Evolutionary conservation across 768 basidiomycete genomes (phyloP).

Genomic region (Suillus ampliporus): DNA sequence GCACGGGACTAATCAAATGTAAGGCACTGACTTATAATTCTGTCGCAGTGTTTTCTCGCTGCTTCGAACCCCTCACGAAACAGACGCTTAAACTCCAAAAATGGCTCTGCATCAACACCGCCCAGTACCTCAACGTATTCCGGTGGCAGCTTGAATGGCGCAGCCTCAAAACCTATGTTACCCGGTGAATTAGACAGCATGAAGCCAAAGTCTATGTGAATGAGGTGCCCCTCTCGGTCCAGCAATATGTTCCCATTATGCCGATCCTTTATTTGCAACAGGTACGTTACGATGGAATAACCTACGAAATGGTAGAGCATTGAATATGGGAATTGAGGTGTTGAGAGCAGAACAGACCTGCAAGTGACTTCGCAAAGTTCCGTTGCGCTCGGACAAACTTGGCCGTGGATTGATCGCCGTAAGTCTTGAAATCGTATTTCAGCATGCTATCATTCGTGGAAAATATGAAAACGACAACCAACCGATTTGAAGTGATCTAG

Average conservation of each 20-base stretch:
- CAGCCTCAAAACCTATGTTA: slow-evolving; percentile 98
- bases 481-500: slow-evolving; percentile 92
- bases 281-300: slow-evolving; percentile 94
- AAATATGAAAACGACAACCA: slow-evolving; percentile 11
- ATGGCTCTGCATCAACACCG: slow-evolving; percentile 76
- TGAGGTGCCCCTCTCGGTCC: slow-evolving; percentile 92
- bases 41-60: slow-evolving; percentile 93
- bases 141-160: slow-evolving; percentile 93
- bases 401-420: slow-evolving; percentile 86
- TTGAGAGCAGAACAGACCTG: slow-evolving; percentile 52
- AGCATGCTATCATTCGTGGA: neutral
- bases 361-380: slow-evolving; percentile 92
- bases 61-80: slow-evolving; percentile 95
- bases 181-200: slow-evolving; percentile 97
- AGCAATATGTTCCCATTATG: slow-evolving; percentile 98
- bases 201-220: slow-evolving; percentile 99
- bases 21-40: slow-evolving; percentile 79
- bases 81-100: slow-evolving; percentile 81
- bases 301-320: slow-evolving; percentile 46
- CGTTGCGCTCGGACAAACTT: slow-evolving; percentile 90
- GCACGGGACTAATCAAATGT: neutral
- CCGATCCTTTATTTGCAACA: slow-evolving; percentile 97
- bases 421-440: slow-evolving; percentile 58
- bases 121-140: slow-evolving; percentile 98
- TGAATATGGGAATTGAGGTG: slow-evolving; percentile 7